Evolutionary conservation across 805 yeast species (phyloP).

Genomic region (Candida sithepensis): DNA sequence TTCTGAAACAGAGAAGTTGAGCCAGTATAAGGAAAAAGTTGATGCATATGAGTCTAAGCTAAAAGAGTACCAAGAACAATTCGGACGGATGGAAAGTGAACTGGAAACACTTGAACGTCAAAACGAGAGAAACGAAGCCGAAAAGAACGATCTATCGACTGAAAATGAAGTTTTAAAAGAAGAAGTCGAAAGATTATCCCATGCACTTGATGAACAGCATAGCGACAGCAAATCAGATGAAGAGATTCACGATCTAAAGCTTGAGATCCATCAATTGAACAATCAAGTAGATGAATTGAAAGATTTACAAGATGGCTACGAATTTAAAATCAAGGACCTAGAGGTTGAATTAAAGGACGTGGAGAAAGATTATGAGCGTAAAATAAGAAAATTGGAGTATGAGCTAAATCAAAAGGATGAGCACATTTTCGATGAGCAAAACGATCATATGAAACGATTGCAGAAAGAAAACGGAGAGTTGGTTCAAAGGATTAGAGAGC

Average conservation of each 20-base stretch:
- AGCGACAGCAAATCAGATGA: conserved; percentile 5
- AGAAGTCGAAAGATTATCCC: conserved; percentile 2
- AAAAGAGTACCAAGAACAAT: conserved; percentile 6
- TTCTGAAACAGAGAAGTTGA: neutral
- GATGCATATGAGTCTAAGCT: conserved; percentile 6
- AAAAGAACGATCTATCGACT: neutral
- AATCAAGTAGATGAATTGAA: conserved; percentile 16
- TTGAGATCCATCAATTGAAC: conserved; percentile 6
- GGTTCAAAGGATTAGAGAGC: conserved; percentile 6
- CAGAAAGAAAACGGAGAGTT: conserved; percentile 9
- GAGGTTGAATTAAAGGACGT: neutral
- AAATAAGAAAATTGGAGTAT: too few relatives aligned
- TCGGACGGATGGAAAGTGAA: conserved; percentile 8
- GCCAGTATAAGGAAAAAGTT: conserved; percentile 6
- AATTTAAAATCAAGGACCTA: conserved; percentile 4
- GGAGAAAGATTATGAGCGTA: too few relatives aligned
- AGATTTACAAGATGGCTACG: conserved; percentile 8
- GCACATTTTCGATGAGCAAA: neutral
- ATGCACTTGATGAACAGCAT: conserved; percentile 4
- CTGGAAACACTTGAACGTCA: conserved; percentile 1
- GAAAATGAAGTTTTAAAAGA: conserved; percentile 2
- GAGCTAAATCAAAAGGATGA: conserved; percentile 4
- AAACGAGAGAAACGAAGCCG: neutral
- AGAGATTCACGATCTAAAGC: conserved; percentile 12
- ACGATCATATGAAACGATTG: neutral